Evolutionary conservation across 805 yeast species (phyloP).

Genomic region (Phaffomyces thermotolerans): DNA sequence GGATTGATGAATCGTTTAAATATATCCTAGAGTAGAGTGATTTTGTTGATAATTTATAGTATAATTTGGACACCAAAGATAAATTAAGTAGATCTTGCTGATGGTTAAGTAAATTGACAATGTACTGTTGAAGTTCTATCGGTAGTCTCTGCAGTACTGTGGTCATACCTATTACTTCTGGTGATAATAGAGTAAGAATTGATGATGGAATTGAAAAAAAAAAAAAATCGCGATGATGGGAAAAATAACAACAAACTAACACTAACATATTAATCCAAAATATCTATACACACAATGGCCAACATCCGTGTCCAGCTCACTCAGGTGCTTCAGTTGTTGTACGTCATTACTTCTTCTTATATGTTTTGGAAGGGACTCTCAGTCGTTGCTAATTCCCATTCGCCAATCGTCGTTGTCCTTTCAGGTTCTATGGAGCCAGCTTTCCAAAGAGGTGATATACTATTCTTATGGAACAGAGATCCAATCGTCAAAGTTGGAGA

Average conservation of each 20-base stretch:
- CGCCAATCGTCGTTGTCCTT: slow-evolving; percentile 93
- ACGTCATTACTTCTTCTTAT: slow-evolving; percentile 82
- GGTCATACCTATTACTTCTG: neutral
- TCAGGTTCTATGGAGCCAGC: slow-evolving; percentile 99
- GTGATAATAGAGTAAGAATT: neutral
- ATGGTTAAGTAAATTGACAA: slow-evolving; percentile 20
- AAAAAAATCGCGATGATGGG: neutral
- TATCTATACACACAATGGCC: slow-evolving; percentile 29
- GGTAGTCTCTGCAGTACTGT: slow-evolving; percentile 10
- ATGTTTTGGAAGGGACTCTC: slow-evolving; percentile 86
- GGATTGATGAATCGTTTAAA: slow-evolving; percentile 35
- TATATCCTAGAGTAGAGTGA: slow-evolving; percentile 31
- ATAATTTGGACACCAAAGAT: slow-evolving; percentile 23
- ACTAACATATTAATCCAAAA: neutral
- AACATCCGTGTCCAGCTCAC: slow-evolving; percentile 52
- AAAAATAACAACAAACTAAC: neutral
- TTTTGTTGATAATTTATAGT: slow-evolving; percentile 25
- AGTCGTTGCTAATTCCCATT: slow-evolving; percentile 69
- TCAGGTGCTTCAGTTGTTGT: slow-evolving; percentile 66
- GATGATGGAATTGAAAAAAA: neutral
- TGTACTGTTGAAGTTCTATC: slow-evolving; percentile 14
- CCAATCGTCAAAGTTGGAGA: slow-evolving; percentile 71
- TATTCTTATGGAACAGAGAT: slow-evolving; percentile 86
- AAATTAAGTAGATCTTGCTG: slow-evolving; percentile 28
- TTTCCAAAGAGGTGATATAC: slow-evolving; percentile 93